These are phyloP conservation scores for Protea cynaroides DNA, from an alignment of 164 flowering plant genomes.

Conservation along the genomic window DNA sequence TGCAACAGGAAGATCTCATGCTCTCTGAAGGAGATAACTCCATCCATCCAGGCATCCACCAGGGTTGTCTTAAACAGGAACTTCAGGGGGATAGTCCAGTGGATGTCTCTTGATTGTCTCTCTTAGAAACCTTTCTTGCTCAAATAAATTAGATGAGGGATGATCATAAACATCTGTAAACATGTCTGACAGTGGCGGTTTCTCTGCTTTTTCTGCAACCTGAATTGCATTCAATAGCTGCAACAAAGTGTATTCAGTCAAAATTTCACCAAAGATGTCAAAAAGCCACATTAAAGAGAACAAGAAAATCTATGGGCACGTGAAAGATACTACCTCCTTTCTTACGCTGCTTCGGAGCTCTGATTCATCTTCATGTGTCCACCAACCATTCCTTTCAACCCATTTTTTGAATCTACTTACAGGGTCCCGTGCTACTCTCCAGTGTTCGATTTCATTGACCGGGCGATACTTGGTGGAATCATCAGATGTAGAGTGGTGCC, in stretches of 20 bases:
- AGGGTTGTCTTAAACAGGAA: slow-evolving; percentile 28
- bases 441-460: slow-evolving; percentile 67
- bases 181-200: slow-evolving; percentile 44
- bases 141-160: slow-evolving; percentile 39
- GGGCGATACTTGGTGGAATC: slow-evolving; percentile 92
- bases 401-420: slow-evolving; percentile 69
- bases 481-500: slow-evolving; percentile 95
- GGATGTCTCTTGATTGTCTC: slow-evolving; percentile 40
- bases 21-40: not conserved
- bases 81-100: slow-evolving; percentile 47
- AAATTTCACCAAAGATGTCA: not conserved
- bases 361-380: slow-evolving; percentile 59
- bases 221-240: slow-evolving; percentile 59
- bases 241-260: slow-evolving; percentile 3
- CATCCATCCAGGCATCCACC: not conserved
- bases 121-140: slow-evolving; percentile 48
- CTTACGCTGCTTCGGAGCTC: slow-evolving; percentile 46
- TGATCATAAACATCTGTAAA: slow-evolving; percentile 60
- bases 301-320: not conserved
- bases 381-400: slow-evolving; percentile 77
- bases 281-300: not conserved
- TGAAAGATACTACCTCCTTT: slow-evolving; percentile 43
- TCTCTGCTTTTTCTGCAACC: slow-evolving; percentile 50
- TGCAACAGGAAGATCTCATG: not conserved
- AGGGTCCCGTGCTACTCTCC: slow-evolving; percentile 61